Conservation (phyloP, 768 basidiomycete species). For the Auricularia auricula-judae region DNA sequence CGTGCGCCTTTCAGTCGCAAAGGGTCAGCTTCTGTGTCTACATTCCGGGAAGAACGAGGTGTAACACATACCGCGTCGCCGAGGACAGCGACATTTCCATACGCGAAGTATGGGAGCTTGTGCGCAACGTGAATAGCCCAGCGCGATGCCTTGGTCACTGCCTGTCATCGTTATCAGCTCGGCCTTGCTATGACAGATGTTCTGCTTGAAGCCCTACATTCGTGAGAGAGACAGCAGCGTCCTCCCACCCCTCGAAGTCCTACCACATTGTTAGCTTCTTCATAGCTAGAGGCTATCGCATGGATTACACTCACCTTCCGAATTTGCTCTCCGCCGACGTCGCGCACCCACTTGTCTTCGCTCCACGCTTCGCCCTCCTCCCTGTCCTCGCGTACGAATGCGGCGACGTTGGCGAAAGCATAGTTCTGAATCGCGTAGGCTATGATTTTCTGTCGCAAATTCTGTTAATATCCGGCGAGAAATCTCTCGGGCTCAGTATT, state of each 20-base stretch:
- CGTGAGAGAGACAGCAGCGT: slow-evolving; percentile 9
- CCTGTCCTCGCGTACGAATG: not conserved
- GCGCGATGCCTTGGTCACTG: slow-evolving; percentile 24
- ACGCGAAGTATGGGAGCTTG: slow-evolving; percentile 27
- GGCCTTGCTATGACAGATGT: not conserved
- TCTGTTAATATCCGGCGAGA: not conserved
- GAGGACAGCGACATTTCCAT: slow-evolving; percentile 31
- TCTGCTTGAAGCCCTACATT: slow-evolving; percentile 1
- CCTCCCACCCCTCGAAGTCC: slow-evolving; percentile 7
- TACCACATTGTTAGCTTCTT: not conserved
- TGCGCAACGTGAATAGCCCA: slow-evolving; percentile 37
- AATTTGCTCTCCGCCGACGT: not conserved
- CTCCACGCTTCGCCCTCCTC: not conserved
- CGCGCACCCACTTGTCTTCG: not conserved
- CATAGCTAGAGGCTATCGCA: not conserved
- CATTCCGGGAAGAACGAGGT: not conserved
- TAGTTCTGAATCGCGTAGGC: not conserved
- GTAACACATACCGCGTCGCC: slow-evolving; percentile 35
- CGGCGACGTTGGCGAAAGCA: not conserved
- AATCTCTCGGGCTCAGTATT: not conserved
- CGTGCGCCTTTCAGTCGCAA: slow-evolving; percentile 26
- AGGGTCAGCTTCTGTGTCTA: not conserved
- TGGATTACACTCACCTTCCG: not conserved
- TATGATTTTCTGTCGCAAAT: not conserved
- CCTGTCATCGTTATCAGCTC: slow-evolving; percentile 15